These are phyloP conservation scores for Lizanozyma gosingica DNA, from an alignment of 1,139 yeast species.

Conservation along the genomic window DNA sequence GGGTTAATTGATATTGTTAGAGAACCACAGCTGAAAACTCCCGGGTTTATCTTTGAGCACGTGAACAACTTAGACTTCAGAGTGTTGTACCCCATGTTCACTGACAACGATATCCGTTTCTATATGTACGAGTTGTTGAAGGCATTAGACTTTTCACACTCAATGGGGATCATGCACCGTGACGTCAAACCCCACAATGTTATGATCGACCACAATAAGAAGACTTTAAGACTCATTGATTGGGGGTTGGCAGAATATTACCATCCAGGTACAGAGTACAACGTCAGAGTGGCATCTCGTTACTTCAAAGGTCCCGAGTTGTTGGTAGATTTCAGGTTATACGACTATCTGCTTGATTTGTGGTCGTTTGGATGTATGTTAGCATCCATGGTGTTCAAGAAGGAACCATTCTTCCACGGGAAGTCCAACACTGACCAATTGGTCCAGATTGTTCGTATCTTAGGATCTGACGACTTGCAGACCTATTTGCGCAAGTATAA, in stretches of 20 bases:
- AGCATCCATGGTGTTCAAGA: conserved; percentile 93
- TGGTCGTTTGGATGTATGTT: conserved; percentile 98
- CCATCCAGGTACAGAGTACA: conserved; percentile 90
- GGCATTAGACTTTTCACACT: conserved; percentile 90
- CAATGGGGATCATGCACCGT: conserved; percentile 97
- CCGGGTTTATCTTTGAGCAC: conserved; percentile 87
- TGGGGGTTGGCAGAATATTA: conserved; percentile 99
- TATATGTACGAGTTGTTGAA: conserved; percentile 83
- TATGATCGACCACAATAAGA: conserved; percentile 85
- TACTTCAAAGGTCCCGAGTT: conserved; percentile 97
- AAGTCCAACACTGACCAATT: conserved; percentile 93
- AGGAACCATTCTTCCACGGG: conserved; percentile 97
- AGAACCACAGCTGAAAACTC: conserved; percentile 86
- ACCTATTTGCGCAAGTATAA: conserved; percentile 69
- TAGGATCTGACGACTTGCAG: conserved; percentile 82
- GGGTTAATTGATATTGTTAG: conserved; percentile 78
- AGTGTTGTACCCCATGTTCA: conserved; percentile 81
- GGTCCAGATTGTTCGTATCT: conserved; percentile 86
- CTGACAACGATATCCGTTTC: conserved; percentile 73
- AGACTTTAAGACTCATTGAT: conserved; percentile 75
- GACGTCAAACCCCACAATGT: conserved; percentile 98
- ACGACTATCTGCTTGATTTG: conserved; percentile 89
- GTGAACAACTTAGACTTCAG: conserved; percentile 89
- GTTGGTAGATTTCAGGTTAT: conserved; percentile 84
- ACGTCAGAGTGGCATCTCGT: conserved; percentile 96